Evolutionary conservation across 208 protist species (phyloP), one percentile per base, ranked within the genome.

Genomic region (Jaenimonas drosophilae): DNA sequence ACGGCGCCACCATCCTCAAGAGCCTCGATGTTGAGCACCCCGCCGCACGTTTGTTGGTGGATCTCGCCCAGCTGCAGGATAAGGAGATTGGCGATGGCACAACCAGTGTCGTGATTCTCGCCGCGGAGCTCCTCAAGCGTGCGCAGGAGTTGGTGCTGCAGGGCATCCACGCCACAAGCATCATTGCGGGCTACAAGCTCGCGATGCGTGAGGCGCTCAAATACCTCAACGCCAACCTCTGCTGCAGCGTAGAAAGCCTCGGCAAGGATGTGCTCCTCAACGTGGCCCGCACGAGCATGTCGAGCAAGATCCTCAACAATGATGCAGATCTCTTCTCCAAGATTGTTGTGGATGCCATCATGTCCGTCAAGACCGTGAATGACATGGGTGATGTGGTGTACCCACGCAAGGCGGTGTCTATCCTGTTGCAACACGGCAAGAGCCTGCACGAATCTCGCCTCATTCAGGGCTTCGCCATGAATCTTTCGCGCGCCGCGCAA

Each of bases 31-130:
- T 97, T 5, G 88, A 97, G 54, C 95, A 98, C 72, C 96, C 96
- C 12, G 90, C 93, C 12, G 96, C 93, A 4, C 90, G 97, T 47
- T 76, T 99, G 24, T 81, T 99, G 3, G 97, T 99, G 0, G 94
- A 99, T 53, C 83, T 99, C 24, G 96, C 98, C 12, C 88, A 98
- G 59, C 71, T 99, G 36, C 98, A 99, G 81, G 98, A 99, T 80
- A 87, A 98, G 63, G 98, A 99, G 51, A 98, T 99, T 45, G 98
- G 98, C 39, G 98, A 99, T 63, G 98, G 98, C 39, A 99, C 98
- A 6, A 99, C 97, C 1, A 98, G 96, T 6, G 99, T 99, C 24
- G 98, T 99, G 14, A 97, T 99, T 42, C 36, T 99, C 6, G 98
- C 98, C n/a, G 90, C 98, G 4, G 98, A 99, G 76, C 80, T 99